Percentiles rank a stretch among this genome's conserved stretches.
Conservation (phyloP, 345 rosid species). For the Eucalyptus curtisii region DNA sequence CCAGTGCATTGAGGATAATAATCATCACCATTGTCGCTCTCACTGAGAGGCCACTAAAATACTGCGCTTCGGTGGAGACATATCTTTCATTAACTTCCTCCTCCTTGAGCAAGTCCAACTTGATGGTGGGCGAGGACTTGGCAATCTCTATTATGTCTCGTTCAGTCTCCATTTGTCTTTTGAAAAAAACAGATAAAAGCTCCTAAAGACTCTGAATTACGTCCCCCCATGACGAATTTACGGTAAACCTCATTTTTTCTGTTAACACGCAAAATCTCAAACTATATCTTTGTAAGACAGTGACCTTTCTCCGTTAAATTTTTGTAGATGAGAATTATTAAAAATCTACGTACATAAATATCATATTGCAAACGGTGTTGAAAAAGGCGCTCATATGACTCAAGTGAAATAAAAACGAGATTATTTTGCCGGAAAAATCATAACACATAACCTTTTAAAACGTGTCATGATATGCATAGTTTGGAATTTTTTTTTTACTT, state of each 20-base stretch:
- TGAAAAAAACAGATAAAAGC: not conserved
- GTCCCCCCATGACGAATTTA: no score
- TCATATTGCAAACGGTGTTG: not conserved
- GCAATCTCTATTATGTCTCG: not conserved
- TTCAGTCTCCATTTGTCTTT: not conserved
- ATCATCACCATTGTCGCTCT: not conserved
- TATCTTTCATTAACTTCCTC: not conserved
- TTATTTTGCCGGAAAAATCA: rapidly evolving
- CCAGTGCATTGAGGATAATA: not conserved
- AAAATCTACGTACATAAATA: rapidly evolving
- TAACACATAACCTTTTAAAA: rapidly evolving
- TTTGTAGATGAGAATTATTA: no score
- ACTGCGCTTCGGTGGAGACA: not conserved
- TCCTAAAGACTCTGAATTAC: no score
- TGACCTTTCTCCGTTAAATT: rapidly evolving
- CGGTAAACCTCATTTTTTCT: no score
- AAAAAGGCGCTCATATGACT: no score
- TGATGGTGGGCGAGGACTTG: not conserved
- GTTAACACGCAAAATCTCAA: not conserved
- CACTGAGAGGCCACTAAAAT: not conserved
- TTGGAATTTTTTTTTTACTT: no score
- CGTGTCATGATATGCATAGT: not conserved
- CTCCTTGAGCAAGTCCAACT: not conserved
- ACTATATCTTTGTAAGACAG: no score
- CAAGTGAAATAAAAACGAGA: rapidly evolving